Evolutionary conservation across 2,329 filamentous ascomycete species (phyloP), one percentile per base, ranked within the genome.

Genomic region (Sclerotinia spermophila): DNA sequence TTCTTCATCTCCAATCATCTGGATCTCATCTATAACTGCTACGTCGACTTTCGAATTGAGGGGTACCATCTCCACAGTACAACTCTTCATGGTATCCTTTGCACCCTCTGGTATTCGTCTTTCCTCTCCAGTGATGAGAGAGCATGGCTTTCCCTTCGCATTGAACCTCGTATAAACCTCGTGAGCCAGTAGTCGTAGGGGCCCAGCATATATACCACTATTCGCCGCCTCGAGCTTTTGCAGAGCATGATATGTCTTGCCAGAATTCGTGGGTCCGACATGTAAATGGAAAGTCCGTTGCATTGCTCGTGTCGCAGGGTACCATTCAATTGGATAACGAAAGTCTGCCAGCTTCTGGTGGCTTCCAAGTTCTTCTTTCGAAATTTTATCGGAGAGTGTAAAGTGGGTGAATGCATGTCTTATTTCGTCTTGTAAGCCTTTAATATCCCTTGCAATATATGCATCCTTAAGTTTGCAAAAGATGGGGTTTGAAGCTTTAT

Each of bases 11-110:
- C 88, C 90, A 75, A 99, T 93, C 96, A 99, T 98, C 81, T 99
- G 96, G 71, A 99, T 98, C 82, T 99, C 96, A 78, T 99, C 96
- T 73, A 99, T 95, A 75, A 99, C 95, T 1, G 93, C 95, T 48
- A 99, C 94, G 56, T 98, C 95, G 51, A 90, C 83, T 30, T 79
- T 76, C 30, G 79, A 72, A 72, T 69, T 78, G 11, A 75, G 73
- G 10, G 86, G 86, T 35, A 90, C 85, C 90, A 99, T 99, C 80
- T 99, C 96, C 4, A 99, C 96, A 0, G 96, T 99, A 78, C 96
- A 97, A 78, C 93, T 95, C 71, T 86, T 86, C 77, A 97, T 90
- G 72, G 85, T 85, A 5, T 81, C 81, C 67, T 89, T 83, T 1
- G 83, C 81, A 15, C 86, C 82, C 62, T 89, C 83, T 0, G 92